Evolutionary conservation across 805 yeast genomes (phyloP), one percentile per base, ranked within the genome.

Genomic region (Kodamaea leandrae): DNA sequence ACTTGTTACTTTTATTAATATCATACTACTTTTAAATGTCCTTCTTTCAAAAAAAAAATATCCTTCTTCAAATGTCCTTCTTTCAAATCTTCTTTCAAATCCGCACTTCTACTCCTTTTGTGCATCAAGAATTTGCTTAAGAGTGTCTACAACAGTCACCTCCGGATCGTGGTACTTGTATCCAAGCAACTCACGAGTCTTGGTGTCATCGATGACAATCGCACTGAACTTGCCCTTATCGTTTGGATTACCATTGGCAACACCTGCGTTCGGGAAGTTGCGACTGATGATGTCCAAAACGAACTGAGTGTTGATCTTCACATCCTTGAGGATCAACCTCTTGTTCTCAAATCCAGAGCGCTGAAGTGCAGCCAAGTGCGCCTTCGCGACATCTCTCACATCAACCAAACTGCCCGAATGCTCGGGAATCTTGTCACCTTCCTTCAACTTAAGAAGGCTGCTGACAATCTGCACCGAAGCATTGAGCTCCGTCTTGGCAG

Each of bases 361-460:
- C 37, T 63, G 67, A 20, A 63, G 42, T 0, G 67, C 71, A 3
- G 52, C 56, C 33, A 65, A 39, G 39, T 66, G 72, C 2, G 65
- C 70, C 24, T 30, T 33, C 13, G 60, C 53, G 33, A 55, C 58
- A 27, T 56, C 61, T 16, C 61, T 39, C 6, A 55, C 61, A 21
- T 56, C 60, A 9, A 50, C 36, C 20, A 36, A 47, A 5, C 46
- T 39, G 2, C 51, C 36, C 7, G 51, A 53, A 19, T 41, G 26
- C 24, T 48, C 46, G 32, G 55, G 39, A 33, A 59, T 46, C 7
- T 32, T 23, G 38, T 56, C 42, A 41, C 32, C 32, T 14, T 27
- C 32, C 26, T 32, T 28, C 43, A 47, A 32, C 15, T 39, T 39
- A 6, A 37, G 24, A 10, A 38, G 32, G 16, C 32, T 29, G 14